phyloP scores from a whole-genome alignment of 1,284 basidiomycete genomes.

The Trichosporon faecale region DNA sequence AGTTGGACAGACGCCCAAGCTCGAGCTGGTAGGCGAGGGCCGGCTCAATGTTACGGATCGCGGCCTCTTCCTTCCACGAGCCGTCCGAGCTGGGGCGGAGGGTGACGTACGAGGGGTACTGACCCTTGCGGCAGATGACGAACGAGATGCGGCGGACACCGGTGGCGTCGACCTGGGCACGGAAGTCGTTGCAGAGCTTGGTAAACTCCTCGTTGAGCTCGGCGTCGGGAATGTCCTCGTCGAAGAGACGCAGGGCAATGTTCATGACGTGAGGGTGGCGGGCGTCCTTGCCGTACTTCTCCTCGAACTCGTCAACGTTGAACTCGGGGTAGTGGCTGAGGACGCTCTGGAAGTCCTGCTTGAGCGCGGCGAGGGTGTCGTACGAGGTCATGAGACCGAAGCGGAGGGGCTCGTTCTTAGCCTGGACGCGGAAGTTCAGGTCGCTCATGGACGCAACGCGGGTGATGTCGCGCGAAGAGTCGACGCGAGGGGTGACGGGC shows the following conservation, averaged over 20 bases:
- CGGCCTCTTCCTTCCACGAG: constrained; percentile 87
- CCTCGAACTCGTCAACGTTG: constrained; percentile 65
- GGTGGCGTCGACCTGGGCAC: constrained; percentile 63
- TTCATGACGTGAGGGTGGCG: constrained; percentile 90
- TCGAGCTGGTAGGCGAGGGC: constrained; percentile 98
- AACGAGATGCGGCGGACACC: constrained; percentile 90
- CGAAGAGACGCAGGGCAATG: constrained; percentile 80
- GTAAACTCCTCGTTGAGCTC: constrained; percentile 74
- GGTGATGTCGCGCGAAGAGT: constrained; percentile 53
- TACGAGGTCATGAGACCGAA: constrained; percentile 87
- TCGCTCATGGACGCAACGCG: constrained; percentile 88
- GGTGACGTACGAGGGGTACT: constrained; percentile 95
- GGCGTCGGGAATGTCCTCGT: constrained; percentile 66
- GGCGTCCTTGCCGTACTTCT: constrained; percentile 68
- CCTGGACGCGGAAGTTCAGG: constrained; percentile 78
- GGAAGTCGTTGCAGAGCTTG: constrained; percentile 70
- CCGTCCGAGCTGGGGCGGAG: constrained; percentile 66
- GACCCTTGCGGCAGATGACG: constrained; percentile 82
- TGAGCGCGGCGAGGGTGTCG: constrained; percentile 67
- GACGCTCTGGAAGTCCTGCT: constrained; percentile 67
- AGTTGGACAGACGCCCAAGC: constrained; percentile 91
- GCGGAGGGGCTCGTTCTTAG: constrained; percentile 79
- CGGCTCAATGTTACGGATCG: constrained; percentile 97
- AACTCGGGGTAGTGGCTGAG: constrained; percentile 63
- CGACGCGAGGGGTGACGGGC: constrained; percentile 74